Base-by-base conservation (phyloP, 495 filamentous ascomycete genomes). In the Penicillium paradoxum region DNA sequence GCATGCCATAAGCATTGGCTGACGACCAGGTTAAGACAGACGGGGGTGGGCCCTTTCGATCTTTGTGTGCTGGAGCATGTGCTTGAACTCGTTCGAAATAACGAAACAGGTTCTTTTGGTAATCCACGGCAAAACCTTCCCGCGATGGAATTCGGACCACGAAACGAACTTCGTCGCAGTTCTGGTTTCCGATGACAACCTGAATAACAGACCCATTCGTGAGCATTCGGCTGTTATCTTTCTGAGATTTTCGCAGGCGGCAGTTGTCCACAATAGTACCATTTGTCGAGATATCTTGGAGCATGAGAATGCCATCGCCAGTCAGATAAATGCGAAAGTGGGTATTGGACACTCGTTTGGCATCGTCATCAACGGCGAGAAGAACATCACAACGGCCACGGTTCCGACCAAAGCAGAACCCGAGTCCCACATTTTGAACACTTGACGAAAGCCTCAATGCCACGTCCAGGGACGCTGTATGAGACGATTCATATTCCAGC, bases 271-370 rank as follows among this genome's bases (percentile, higher is more conserved):
- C 90, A 32, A 88, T 67, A 6, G 95, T 97, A 19, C 93, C 93
- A 56, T 96, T 97, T 0, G 90, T 95, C 0, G 93, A 97, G 47
- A 80, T 78, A 56, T 98, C 93, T 65, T 95, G 83, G 4, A 97
- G 69, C 91, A 98, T 95, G 57, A 97, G 73, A 38, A 86, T 83
- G 10, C 82, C 88, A 41, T 87, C 79, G 3, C 80, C 70, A 49
- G 89, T 97, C 45, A 96, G 70, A 60, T 85, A 95, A 49, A 98
- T 95, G 30, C 89, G 84, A 65, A 96, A 98, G 62, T 98, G 93
- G 11, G 81, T 75, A 63, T 96, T 96, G 69, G 91, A 96, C 33
- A 97, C 74, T 17, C 84, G 79, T 46, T 75, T 67, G 2, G 81
- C 77, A 43, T 85, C 76, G 40, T 78, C 66, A 17, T 72, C 66